Percentiles rank a stretch among this genome's conserved stretches.
Conservation (phyloP, 2,329 filamentous ascomycete genomes). For the Ilyonectria mors-panacis region DNA sequence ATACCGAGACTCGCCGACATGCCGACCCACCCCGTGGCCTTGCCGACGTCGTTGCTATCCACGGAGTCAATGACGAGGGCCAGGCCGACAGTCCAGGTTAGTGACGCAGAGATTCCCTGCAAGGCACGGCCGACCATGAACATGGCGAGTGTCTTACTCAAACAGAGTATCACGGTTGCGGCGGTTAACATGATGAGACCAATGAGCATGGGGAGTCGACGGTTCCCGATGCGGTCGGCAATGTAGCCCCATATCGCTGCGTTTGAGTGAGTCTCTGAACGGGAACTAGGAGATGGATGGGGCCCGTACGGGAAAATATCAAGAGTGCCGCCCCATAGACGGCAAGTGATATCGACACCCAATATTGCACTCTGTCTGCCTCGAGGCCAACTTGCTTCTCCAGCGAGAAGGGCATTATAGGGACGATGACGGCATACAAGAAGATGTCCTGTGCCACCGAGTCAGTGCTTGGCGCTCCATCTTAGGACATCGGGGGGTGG, state of each 20-base stretch:
- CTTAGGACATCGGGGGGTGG: not conserved
- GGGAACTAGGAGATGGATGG: not conserved
- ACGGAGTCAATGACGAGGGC: conserved; percentile 55
- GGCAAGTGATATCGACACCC: conserved; percentile 55
- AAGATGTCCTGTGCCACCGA: conserved; percentile 53
- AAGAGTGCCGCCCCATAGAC: conserved; percentile 52
- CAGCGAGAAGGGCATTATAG: conserved; percentile 52
- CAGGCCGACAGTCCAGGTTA: conserved; percentile 56
- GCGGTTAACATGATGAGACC: conserved; percentile 50
- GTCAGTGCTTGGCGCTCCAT: conserved; percentile 8
- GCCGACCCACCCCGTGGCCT: conserved; percentile 53
- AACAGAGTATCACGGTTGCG: conserved; percentile 52
- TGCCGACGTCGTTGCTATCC: conserved; percentile 49
- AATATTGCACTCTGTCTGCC: conserved; percentile 50
- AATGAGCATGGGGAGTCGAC: conserved; percentile 52
- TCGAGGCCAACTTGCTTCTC: conserved; percentile 45
- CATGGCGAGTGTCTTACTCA: conserved; percentile 50
- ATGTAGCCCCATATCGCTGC: conserved; percentile 55
- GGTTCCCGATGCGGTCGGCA: conserved; percentile 53
- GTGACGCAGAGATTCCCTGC: conserved; percentile 52
- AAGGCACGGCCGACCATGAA: conserved; percentile 52
- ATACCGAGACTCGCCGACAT: conserved; percentile 53
- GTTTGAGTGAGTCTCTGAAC: not conserved
- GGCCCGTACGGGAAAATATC: conserved; percentile 49
- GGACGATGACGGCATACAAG: conserved; percentile 54